Evolutionary conservation across 2,329 filamentous ascomycete genomes (phyloP), one percentile per base, ranked within the genome.

Genomic region (Phaeosphaeriaceae sp.): DNA sequence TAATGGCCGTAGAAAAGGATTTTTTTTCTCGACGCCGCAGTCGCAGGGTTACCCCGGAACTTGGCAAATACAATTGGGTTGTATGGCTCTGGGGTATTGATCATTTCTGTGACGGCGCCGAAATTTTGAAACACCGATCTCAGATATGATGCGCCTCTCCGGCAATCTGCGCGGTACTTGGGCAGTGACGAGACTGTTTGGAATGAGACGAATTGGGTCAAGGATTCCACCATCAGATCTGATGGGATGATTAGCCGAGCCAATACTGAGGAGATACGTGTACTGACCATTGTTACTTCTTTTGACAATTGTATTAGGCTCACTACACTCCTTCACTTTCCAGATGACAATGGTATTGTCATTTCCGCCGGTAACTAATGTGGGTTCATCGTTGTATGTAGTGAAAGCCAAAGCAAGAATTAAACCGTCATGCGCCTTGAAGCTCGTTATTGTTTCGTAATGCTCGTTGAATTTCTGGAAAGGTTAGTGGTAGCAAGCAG

Each of bases 1-100:
- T 99, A 99, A 71, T 99, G 94, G 0, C 95, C 94, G 67, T 99
- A 99, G 71, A 99, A 99, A 0, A 99, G 77, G 7, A 97, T 90
- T 23, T 90, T 92, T 75, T 94, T 96, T 15, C 90, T 83, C 20
- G 84, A 79, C 20, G 83, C 81, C 0, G 83, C 77, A 1, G 85
- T 83, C 9, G 85, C 81, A 52, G 82, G 85, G 72, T 87, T 94
- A 3, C 88, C 92, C 36, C 84, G 84, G 70, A 99, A 99, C 51
- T 87, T 89, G 33, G 94, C 94, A 60, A 89, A 88, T 0, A 99
- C 92, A n/a, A 99, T 87, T 0, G 94, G 94, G 67, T 97, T 97
- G 62, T 90, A 87, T 63, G 73, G 71, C 60, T 89, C 85, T 28
- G 87, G 84, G 0, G 91, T 90, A 51, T 89, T 90, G n/a, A 99